Base-by-base conservation (phyloP, 2,329 filamentous ascomycete genomes). In the Trichophyton schoenleinii region DNA sequence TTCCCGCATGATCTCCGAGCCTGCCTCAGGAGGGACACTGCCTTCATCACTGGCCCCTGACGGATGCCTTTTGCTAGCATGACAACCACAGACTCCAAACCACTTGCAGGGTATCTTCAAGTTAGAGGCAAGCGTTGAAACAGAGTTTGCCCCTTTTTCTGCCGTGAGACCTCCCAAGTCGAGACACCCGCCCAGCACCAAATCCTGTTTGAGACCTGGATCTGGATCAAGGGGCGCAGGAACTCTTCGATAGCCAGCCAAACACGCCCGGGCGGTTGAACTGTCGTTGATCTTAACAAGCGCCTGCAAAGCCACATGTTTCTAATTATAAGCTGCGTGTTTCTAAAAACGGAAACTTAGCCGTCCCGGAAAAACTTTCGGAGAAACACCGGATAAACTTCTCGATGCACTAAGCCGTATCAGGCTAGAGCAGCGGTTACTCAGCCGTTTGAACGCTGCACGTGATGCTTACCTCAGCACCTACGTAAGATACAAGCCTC, bases 401-500 rank as follows among this genome's bases (percentile, higher is more conserved):
- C 5, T 7, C 11, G 5, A 36, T 8, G 8, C 52, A 28, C 52
- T 55, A 55, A 55, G 13, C 52, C 28, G 15, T 31, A 52, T 52
- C 22, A 4, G 52, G 52, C 31, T 36, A 36, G n/a, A 36, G 25
- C 7, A 2, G 4, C 28, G 0, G 34, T 55, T 55, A 55, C 11
- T 18, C 34, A 55, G 34, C 8, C 15, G 7, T 9, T n/a, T 38
- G 28, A 55, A 13, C 34, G 3, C 2, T 20, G 11, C 52, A 55
- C 52, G 52, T 55, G 52, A 18, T 1, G 52, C 28, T 55, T 55
- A 55, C 5, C 52, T 55, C 13, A 55, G 52, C 52, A 8, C 31
- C 52, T 55, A 55, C 52, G 52, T 55, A 55, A 52, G 46, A n/a
- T 52, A 52, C 46, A 52, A 44, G 41, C 41, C 41, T 44, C 41